phyloP scores from a whole-genome alignment of 768 basidiomycete species.

The Pulveroboletus frians region DNA sequence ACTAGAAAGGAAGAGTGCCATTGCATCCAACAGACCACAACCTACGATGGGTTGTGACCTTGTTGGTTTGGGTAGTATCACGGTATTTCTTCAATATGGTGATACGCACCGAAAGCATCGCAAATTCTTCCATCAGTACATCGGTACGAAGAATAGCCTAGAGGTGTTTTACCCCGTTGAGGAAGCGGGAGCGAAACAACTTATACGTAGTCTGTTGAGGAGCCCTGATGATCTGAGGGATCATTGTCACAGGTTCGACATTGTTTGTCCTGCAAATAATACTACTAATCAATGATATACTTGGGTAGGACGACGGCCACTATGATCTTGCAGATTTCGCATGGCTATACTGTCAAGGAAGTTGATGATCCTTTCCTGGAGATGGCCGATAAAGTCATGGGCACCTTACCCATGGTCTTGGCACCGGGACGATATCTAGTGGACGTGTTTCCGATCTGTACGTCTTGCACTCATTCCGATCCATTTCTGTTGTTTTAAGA shows the following conservation, averaged over 20 bases:
- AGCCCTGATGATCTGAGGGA: background rate
- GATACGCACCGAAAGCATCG: constrained; percentile 3
- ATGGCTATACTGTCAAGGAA: too few relatives aligned
- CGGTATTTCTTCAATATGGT: constrained; percentile 6
- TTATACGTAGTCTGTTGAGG: constrained; percentile 2
- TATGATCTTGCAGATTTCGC: too few relatives aligned
- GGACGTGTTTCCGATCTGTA: too few relatives aligned
- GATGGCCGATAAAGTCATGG: too few relatives aligned
- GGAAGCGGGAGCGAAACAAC: constrained; percentile 1
- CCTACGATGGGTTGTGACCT: constrained; percentile 19
- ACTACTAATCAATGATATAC: background rate
- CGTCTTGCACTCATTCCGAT: too few relatives aligned
- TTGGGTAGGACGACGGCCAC: too few relatives aligned
- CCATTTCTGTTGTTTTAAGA: too few relatives aligned
- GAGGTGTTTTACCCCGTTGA: background rate
- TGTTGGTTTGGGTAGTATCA: constrained; percentile 6
- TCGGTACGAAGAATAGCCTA: too few relatives aligned
- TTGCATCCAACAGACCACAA: constrained; percentile 6
- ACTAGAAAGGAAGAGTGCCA: background rate
- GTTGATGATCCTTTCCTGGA: too few relatives aligned
- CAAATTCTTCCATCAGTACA: background rate
- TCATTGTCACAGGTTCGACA: constrained; percentile 4
- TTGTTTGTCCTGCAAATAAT: background rate
- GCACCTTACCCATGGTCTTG: too few relatives aligned
- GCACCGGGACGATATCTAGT: too few relatives aligned